phyloP scores from a whole-genome alignment of 2,329 filamentous ascomycete genomes.

The Xylaria sp. region DNA sequence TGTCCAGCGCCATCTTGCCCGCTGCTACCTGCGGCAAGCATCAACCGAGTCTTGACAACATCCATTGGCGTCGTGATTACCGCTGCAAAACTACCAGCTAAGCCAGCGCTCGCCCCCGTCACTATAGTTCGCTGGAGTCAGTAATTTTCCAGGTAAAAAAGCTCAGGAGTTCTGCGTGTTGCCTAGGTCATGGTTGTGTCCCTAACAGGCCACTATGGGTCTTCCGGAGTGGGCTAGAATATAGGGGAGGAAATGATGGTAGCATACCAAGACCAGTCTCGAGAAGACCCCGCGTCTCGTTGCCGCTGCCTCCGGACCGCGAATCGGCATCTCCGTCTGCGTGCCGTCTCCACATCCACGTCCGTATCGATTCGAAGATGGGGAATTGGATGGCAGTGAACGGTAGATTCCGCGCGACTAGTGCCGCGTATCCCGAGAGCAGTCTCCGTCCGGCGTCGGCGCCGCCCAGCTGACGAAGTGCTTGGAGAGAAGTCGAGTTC shows the following conservation, averaged over 20 bases:
- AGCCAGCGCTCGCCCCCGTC: conserved; percentile 75
- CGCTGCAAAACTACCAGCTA: conserved; percentile 76
- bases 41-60: conserved; percentile 75
- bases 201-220: too few relatives aligned
- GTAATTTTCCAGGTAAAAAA: too few relatives aligned
- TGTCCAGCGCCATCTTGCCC: conserved; percentile 36
- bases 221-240: too few relatives aligned
- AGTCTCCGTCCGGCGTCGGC: conserved; percentile 63
- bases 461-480: conserved; percentile 57
- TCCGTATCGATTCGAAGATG: conserved; percentile 77
- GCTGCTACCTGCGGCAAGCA: conserved; percentile 41
- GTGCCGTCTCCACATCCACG: conserved; percentile 58
- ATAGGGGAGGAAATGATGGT: too few relatives aligned
- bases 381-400: conserved; percentile 91
- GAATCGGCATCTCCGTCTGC: conserved; percentile 18
- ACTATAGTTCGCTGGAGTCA: too few relatives aligned
- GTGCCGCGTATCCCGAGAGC: conserved; percentile 76
- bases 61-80: conserved; percentile 88
- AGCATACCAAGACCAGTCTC: conserved; percentile 72
- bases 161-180: too few relatives aligned
- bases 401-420: conserved; percentile 82
- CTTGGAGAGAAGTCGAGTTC: conserved; percentile 53
- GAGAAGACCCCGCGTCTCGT: conserved; percentile 50
- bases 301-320: conserved; percentile 41
- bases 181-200: too few relatives aligned